These are phyloP conservation scores for Exophiala sp. DNA, from an alignment of 2,329 filamentous ascomycete genomes.

Conservation along the genomic window DNA sequence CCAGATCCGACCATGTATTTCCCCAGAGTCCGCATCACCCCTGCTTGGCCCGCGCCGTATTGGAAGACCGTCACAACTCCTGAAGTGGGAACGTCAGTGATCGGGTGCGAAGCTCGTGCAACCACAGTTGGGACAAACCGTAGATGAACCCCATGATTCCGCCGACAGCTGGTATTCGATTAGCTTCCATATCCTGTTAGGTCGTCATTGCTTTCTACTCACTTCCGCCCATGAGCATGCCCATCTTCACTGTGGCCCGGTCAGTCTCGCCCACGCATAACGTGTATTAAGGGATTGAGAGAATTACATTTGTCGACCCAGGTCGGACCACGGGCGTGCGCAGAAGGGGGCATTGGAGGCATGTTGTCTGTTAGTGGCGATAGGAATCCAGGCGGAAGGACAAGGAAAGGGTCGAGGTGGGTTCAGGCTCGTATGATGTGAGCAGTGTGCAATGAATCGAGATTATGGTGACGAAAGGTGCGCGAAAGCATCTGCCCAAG, in stretches of 20 bases:
- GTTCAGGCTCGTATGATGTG: conserved; percentile 1
- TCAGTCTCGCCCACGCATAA: conserved; percentile 29
- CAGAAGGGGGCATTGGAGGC: conserved; percentile 31
- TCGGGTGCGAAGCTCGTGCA: not conserved
- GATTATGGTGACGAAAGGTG: not conserved
- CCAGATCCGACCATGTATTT: conserved; percentile 96
- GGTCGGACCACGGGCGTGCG: conserved; percentile 50
- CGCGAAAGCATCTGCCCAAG: not conserved
- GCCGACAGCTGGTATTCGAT: conserved; percentile 66
- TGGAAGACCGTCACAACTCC: conserved; percentile 91
- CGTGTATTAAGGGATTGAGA: not conserved
- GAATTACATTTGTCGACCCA: conserved; percentile 64
- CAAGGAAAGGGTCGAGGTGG: not conserved
- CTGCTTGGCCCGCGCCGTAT: conserved; percentile 87
- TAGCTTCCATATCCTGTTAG: conserved; percentile 5
- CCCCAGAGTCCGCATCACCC: conserved; percentile 86
- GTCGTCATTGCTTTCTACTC: conserved; percentile 43
- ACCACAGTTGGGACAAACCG: conserved; percentile 50
- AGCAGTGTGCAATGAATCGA: not conserved
- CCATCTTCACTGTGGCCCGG: conserved; percentile 75
- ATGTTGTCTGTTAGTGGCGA: conserved; percentile 19
- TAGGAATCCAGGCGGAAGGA: not conserved
- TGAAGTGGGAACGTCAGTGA: conserved; percentile 36
- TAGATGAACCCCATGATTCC: conserved; percentile 97
- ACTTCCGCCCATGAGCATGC: conserved; percentile 97